A percentile compares a stretch with the other conserved stretches of the same genome.
Conservation (phyloP, 2,329 filamentous ascomycete genomes). For the Alternaria angustiovoidea region DNA sequence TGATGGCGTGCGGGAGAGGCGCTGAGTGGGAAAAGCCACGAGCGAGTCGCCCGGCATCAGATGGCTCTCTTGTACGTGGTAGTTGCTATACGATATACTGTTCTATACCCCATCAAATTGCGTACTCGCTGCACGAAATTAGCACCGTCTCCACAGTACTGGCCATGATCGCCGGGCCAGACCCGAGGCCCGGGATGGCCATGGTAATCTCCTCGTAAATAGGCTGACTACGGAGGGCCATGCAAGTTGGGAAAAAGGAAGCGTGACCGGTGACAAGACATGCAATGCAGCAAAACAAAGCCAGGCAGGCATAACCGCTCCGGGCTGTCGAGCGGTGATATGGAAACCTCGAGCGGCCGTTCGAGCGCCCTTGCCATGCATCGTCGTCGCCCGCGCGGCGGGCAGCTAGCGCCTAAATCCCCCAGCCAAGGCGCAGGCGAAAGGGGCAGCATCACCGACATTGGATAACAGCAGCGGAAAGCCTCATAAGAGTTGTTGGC, state of each 20-base stretch:
- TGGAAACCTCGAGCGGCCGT: not conserved
- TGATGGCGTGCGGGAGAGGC: constrained; percentile 25
- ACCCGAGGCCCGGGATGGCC: constrained; percentile 11
- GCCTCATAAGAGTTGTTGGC: constrained; percentile 25
- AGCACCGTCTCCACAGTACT: constrained; percentile 9
- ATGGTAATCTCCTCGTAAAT: constrained; percentile 8
- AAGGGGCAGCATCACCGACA: constrained; percentile 41
- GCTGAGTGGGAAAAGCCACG: constrained; percentile 17
- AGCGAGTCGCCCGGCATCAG: not conserved
- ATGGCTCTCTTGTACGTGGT: not conserved
- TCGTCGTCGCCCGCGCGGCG: constrained; percentile 1
- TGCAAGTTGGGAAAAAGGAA: not conserved
- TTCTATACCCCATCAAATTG: constrained; percentile 16
- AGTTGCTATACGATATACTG: constrained; percentile 1
- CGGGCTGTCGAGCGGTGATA: not conserved
- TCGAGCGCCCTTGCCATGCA: constrained; percentile 13
- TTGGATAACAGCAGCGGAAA: constrained; percentile 20
- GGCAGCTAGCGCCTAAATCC: constrained; percentile 30
- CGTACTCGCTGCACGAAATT: constrained; percentile 10
- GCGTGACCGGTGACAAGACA: not conserved
- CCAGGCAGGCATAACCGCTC: not conserved
- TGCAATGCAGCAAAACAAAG: not conserved
- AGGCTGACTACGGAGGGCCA: not conserved
- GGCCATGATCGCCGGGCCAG: constrained; percentile 15
- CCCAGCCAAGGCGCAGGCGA: constrained; percentile 31